A percentile compares a stretch with the other conserved stretches of the same genome.
phyloP scores from a whole-genome alignment of 306 rosid species.

The Vigna reflexopilosa region DNA sequence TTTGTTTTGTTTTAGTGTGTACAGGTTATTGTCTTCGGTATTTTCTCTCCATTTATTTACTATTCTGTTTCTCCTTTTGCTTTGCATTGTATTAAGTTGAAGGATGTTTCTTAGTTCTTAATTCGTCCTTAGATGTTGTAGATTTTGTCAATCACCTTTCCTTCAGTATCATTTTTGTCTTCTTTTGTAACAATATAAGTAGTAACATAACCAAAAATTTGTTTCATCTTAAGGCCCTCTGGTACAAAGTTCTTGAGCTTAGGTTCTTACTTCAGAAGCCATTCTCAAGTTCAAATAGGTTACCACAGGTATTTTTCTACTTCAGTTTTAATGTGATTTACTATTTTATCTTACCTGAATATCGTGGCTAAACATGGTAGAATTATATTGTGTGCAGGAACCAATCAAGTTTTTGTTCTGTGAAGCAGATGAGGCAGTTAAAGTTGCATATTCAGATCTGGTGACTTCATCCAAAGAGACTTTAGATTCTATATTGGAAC shows the following conservation, averaged over 20 bases:
- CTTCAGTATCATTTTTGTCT: conserved; percentile 20
- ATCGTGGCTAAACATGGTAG: conserved; percentile 28
- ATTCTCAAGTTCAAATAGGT: conserved; percentile 82
- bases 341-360: conserved; percentile 31
- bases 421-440: conserved; percentile 65
- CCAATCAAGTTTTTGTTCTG: conserved; percentile 68
- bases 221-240: conserved; percentile 63
- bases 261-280: conserved; percentile 86
- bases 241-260: conserved; percentile 93
- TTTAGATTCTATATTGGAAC: conserved; percentile 77
- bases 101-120: conserved; percentile 16
- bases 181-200: conserved; percentile 18
- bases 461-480: conserved; percentile 73
- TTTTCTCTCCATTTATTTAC: conserved; percentile 2
- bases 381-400: conserved; percentile 62
- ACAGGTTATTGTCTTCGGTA: background rate
- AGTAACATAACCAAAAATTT: conserved; percentile 9
- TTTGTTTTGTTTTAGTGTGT: background rate
- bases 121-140: conserved; percentile 6
- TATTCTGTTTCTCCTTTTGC: conserved; percentile 13
- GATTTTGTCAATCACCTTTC: background rate
- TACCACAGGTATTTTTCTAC: conserved; percentile 74
- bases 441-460: conserved; percentile 67
- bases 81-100: conserved; percentile 13
- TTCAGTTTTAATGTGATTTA: conserved; percentile 14